These are phyloP conservation scores for Macrophomina tecta DNA, from an alignment of 2,329 filamentous ascomycete genomes.

Conservation along the genomic window DNA sequence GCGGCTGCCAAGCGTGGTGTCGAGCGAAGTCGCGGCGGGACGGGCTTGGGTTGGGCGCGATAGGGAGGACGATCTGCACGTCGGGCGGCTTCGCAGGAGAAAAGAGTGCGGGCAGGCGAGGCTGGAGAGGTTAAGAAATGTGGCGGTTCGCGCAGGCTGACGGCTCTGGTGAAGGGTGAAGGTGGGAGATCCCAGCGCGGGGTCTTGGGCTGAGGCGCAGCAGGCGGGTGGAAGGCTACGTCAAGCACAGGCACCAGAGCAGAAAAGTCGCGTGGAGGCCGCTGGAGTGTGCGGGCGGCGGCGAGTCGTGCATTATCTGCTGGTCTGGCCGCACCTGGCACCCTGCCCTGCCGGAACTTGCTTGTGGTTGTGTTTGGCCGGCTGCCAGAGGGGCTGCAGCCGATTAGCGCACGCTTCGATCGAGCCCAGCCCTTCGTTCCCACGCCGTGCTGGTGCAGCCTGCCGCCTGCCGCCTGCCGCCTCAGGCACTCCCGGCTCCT, in stretches of 20 bases:
- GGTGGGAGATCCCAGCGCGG: constrained; percentile 29
- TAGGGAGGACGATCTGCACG: constrained; percentile 4
- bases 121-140: constrained; percentile 10
- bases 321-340: constrained; percentile 9
- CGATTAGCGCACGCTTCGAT: neutral
- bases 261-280: constrained; percentile 25
- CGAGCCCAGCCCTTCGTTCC: neutral
- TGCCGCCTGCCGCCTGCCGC: neutral
- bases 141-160: neutral
- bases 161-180: constrained; percentile 25
- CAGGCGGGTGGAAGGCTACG: constrained; percentile 26
- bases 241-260: constrained; percentile 22
- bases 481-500: neutral
- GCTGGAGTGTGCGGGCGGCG: constrained; percentile 5
- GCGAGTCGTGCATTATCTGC: constrained; percentile 21
- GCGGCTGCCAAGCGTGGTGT: constrained; percentile 22
- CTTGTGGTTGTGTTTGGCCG: constrained; percentile 5
- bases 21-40: constrained; percentile 3
- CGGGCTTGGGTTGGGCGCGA: constrained; percentile 25
- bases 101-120: constrained; percentile 6
- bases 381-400: constrained; percentile 13
- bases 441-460: neutral
- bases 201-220: constrained; percentile 32
- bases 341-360: constrained; percentile 20
- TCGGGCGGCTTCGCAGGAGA: constrained; percentile 2